These are phyloP conservation scores for Prunus fruticosa DNA, from an alignment of 306 rosid species.

Conservation along the genomic window DNA sequence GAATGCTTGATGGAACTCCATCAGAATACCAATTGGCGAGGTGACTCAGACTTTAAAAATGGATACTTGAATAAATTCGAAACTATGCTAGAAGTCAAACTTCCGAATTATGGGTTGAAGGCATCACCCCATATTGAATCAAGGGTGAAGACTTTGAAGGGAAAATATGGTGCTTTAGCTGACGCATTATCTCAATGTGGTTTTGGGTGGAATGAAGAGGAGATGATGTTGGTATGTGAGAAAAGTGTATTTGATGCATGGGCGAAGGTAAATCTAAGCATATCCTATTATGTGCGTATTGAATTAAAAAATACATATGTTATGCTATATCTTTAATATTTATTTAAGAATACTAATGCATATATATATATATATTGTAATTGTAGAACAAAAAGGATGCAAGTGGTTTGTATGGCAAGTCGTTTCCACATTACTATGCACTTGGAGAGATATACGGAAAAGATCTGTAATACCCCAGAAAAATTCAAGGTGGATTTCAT, in stretches of 20 bases:
- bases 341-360: no score
- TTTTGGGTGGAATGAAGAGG: slow-evolving; percentile 3
- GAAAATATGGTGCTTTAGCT: neutral
- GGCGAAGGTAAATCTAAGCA: neutral
- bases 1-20: no score
- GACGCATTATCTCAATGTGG: neutral
- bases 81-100: no score
- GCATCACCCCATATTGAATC: slow-evolving; percentile 1
- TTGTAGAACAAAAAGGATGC: neutral
- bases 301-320: neutral
- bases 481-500: no score
- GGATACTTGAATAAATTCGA: no score
- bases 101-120: no score
- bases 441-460: no score
- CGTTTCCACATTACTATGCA: neutral
- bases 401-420: neutral
- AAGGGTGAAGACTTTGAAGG: neutral
- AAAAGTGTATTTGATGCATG: neutral
- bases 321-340: no score
- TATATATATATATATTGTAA: neutral
- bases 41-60: no score
- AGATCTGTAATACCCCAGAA: no score
- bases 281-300: neutral
- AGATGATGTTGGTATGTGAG: neutral
- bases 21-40: no score